Percentiles rank a stretch among this genome's conserved stretches.
These are phyloP conservation scores for Yamadazyma buinensis DNA, from an alignment of 1,139 yeast genomes.

Conservation along the genomic window DNA sequence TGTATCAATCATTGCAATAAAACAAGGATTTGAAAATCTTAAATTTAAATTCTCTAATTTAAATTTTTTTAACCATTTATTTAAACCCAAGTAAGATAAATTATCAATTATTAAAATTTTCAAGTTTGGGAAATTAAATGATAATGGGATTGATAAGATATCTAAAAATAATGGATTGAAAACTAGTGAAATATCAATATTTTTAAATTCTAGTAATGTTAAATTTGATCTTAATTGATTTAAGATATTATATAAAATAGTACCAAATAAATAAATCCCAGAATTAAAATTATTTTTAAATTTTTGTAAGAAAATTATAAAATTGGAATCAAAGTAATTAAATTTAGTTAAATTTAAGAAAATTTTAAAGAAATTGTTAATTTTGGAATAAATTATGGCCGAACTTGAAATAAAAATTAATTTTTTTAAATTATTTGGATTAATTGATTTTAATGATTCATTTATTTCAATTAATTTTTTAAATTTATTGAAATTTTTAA, in stretches of 20 bases:
- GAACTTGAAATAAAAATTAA: too few relatives aligned
- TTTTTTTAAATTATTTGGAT: conserved; percentile 2
- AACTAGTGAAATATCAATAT: conserved; percentile 17
- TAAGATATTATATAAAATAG: conserved; percentile 1
- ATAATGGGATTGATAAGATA: not conserved
- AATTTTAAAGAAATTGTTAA: conserved; percentile 7
- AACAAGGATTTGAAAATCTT: conserved; percentile 10
- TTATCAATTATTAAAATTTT: conserved; percentile 19
- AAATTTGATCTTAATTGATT: conserved; percentile 4
- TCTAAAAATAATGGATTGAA: not conserved
- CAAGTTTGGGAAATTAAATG: conserved; percentile 13
- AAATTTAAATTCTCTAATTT: conserved; percentile 11
- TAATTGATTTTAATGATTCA: too few relatives aligned
- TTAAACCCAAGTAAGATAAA: conserved; percentile 12
- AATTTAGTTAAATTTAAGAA: conserved; percentile 4
- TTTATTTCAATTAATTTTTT: too few relatives aligned
- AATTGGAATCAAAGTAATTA: conserved; percentile 5
- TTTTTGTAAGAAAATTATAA: conserved; percentile 6
- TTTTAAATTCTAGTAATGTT: conserved; percentile 13
- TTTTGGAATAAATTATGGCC: conserved; percentile 4
- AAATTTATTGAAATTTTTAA: not conserved
- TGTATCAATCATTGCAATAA: conserved; percentile 15
- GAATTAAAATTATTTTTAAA: conserved; percentile 1
- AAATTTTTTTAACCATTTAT: conserved; percentile 15
- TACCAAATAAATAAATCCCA: conserved; percentile 1